Conservation (phyloP, 371 early-diverging fungal genomes). For the Lichtheimia ornata region DNA sequence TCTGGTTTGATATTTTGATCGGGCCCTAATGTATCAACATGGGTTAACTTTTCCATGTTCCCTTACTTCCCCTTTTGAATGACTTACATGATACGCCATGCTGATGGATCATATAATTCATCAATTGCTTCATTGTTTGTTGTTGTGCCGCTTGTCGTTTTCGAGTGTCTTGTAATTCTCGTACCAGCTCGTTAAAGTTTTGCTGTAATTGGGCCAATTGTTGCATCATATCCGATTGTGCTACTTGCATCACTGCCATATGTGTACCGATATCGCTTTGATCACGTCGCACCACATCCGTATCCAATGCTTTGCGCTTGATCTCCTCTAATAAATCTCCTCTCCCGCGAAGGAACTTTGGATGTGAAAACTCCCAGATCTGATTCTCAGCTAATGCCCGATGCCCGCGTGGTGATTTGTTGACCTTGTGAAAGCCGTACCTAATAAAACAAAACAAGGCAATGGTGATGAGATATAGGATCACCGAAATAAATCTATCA, state of each 20-base stretch:
- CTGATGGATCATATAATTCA: slow-evolving; percentile 44
- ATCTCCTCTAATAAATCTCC: slow-evolving; percentile 78
- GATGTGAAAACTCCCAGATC: slow-evolving; percentile 87
- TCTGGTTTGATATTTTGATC: slow-evolving; percentile 33
- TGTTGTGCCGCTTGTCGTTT: slow-evolving; percentile 39
- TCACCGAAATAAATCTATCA: no score
- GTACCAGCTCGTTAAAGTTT: slow-evolving; percentile 59
- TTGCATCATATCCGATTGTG: slow-evolving; percentile 65
- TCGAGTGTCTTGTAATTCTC: slow-evolving; percentile 67
- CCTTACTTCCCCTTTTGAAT: no score
- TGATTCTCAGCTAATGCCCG: slow-evolving; percentile 75
- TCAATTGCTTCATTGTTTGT: slow-evolving; percentile 54
- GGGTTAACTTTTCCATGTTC: no score
- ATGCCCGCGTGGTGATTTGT: slow-evolving; percentile 76
- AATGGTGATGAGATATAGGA: no score
- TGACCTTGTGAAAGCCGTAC: slow-evolving; percentile 76
- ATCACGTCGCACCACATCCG: slow-evolving; percentile 67
- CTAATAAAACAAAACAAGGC: no score
- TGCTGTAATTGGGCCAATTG: slow-evolving; percentile 66
- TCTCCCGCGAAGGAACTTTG: slow-evolving; percentile 72
- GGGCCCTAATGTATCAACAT: no score
- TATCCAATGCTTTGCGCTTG: slow-evolving; percentile 78
- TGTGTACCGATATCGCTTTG: slow-evolving; percentile 65
- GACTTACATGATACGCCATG: no score
- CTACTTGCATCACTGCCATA: slow-evolving; percentile 65